Evolutionary conservation across 2,329 filamentous ascomycete species (phyloP).

Genomic region (Xylariaceae sp.): DNA sequence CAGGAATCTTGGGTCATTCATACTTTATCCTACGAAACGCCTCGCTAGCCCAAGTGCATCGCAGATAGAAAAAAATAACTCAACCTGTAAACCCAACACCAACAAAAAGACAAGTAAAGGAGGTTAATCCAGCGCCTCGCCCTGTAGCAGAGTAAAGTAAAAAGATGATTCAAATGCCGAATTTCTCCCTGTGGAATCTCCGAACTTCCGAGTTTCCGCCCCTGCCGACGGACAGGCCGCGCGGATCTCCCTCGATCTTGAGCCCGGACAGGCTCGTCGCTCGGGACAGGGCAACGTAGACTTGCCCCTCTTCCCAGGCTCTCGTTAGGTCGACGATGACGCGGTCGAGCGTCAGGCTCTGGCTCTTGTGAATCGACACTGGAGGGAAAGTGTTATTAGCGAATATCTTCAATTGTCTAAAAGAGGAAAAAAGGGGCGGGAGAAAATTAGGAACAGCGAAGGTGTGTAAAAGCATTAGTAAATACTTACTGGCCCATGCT

Average conservation of each 20-base stretch:
- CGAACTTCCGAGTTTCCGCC: conserved; percentile 32
- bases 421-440: no score
- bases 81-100: no score
- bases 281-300: conserved; percentile 58
- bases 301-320: conserved; percentile 53
- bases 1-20: no score
- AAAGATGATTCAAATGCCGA: conserved; percentile 21
- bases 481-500: conserved; percentile 46
- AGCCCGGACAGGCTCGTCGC: conserved; percentile 48
- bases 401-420: no score
- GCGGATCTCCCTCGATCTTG: conserved; percentile 31
- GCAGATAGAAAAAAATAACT: no score
- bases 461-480: not conserved
- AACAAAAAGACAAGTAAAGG: no score
- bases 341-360: conserved; percentile 57
- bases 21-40: no score
- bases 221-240: conserved; percentile 25
- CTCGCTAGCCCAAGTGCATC: no score
- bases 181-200: conserved; percentile 31
- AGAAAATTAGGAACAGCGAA: no score
- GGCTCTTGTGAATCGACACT: conserved; percentile 56
- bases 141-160: not conserved
- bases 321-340: conserved; percentile 49
- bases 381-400: not conserved
- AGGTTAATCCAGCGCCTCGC: no score